A percentile compares a stretch with the other conserved stretches of the same genome.
Conservation (phyloP, 2,329 filamentous ascomycete genomes). For the Coniochaeta sp. region DNA sequence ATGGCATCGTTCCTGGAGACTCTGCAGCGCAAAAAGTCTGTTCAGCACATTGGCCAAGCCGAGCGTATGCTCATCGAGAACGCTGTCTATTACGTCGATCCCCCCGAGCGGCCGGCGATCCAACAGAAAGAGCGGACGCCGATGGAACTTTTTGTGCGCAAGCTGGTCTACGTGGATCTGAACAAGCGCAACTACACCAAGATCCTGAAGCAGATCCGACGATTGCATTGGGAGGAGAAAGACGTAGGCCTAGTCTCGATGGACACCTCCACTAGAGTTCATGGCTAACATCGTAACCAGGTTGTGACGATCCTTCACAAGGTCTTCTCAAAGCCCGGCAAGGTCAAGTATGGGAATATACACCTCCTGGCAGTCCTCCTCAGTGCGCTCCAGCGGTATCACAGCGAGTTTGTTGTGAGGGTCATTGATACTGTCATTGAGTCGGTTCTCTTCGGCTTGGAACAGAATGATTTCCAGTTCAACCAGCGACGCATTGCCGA, state of each 20-base stretch:
- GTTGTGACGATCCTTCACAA: conserved; percentile 56
- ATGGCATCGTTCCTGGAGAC: conserved; percentile 95
- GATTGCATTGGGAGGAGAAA: conserved; percentile 93
- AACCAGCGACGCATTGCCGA: conserved; percentile 93
- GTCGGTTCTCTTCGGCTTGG: conserved; percentile 77
- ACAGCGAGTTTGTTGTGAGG: conserved; percentile 82
- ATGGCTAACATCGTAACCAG: conserved; percentile 12
- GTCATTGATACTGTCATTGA: conserved; percentile 90
- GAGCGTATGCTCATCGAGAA: conserved; percentile 99
- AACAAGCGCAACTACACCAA: conserved; percentile 92
- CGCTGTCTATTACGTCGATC: conserved; percentile 95
- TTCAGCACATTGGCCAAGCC: conserved; percentile 89
- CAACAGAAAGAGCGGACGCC: conserved; percentile 94
- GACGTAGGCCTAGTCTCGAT: conserved; percentile 44
- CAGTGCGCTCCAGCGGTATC: conserved; percentile 82
- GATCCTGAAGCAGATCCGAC: conserved; percentile 86
- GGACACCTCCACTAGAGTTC: neutral
- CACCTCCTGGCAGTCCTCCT: conserved; percentile 87
- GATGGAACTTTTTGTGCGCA: conserved; percentile 85
- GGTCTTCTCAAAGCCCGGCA: conserved; percentile 91
- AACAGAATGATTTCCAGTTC: conserved; percentile 95
- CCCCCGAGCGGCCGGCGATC: conserved; percentile 86
- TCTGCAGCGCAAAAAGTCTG: conserved; percentile 88
- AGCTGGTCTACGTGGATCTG: conserved; percentile 87
- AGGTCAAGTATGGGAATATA: conserved; percentile 96